Percentiles rank a stretch among this genome's conserved stretches.
These are phyloP conservation scores for Tricholoma sp. DNA, from an alignment of 768 basidiomycete species.

Conservation along the genomic window DNA sequence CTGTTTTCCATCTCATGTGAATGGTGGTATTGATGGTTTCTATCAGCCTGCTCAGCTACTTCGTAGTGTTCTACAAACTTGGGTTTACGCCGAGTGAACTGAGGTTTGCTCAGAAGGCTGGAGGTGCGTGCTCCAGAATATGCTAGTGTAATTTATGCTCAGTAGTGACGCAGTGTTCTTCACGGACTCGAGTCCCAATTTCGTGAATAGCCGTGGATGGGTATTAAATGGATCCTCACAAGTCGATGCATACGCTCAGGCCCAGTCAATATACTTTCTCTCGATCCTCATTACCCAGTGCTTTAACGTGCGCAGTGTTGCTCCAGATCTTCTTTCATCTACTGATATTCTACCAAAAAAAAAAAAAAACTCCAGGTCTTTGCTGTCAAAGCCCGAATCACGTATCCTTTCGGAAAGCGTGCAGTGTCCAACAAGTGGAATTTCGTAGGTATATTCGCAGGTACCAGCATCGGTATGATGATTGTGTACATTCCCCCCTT, in stretches of 20 bases:
- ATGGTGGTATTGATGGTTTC: neutral
- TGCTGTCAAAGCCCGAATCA: conserved; percentile 60
- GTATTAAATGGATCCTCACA: conserved; percentile 41
- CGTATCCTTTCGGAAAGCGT: conserved; percentile 57
- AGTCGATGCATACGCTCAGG: conserved; percentile 53
- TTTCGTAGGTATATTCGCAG: conserved; percentile 56
- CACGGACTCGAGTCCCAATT: conserved; percentile 41
- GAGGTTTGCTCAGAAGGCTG: conserved; percentile 39
- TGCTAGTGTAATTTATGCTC: neutral
- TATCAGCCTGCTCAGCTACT: conserved; percentile 53
- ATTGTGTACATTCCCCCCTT: conserved; percentile 67
- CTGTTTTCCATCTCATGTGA: neutral
- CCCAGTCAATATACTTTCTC: conserved; percentile 64
- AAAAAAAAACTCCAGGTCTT: conserved; percentile 37
- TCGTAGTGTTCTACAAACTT: conserved; percentile 58
- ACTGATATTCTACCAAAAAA: neutral
- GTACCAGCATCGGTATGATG: conserved; percentile 61
- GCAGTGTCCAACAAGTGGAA: conserved; percentile 58
- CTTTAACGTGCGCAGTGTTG: conserved; percentile 46
- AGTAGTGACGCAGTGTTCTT: conserved; percentile 38
- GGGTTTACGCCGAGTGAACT: conserved; percentile 61
- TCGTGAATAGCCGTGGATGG: conserved; percentile 49
- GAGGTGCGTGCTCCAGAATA: conserved; percentile 20
- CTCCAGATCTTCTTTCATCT: neutral
- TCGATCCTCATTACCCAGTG: conserved; percentile 65